These are phyloP conservation scores for Rhododendron mucronatum DNA, from an alignment of 148 eudicot species.

Conservation along the genomic window DNA sequence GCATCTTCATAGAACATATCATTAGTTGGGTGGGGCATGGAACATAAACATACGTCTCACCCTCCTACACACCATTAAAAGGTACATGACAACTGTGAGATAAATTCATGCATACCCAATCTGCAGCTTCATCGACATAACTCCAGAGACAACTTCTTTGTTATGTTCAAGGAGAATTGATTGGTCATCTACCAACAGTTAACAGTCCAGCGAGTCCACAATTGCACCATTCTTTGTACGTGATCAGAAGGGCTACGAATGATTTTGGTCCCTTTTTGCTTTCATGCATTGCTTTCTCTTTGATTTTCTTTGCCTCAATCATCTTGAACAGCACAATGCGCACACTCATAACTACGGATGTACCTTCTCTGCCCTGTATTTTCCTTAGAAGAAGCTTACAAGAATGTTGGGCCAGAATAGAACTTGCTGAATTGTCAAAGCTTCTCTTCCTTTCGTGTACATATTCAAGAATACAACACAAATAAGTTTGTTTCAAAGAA, in stretches of 20 bases:
- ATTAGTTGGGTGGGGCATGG: background rate
- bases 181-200: slow-evolving; percentile 5
- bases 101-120: background rate
- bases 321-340: background rate
- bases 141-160: background rate
- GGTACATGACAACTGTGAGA: background rate
- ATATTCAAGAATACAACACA: background rate
- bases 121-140: background rate
- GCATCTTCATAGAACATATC: background rate
- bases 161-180: background rate
- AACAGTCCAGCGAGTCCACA: background rate
- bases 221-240: background rate
- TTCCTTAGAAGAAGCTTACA: background rate
- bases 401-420: background rate
- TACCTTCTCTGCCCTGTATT: background rate
- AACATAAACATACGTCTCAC: background rate
- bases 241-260: background rate
- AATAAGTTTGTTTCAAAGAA: background rate
- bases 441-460: background rate
- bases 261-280: background rate
- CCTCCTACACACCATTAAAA: background rate
- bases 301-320: background rate
- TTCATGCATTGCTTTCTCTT: background rate
- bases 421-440: background rate
- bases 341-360: background rate